These are phyloP conservation scores for Phytophthora agathidicida DNA, from an alignment of 352 stramenopile genomes.

Conservation along the genomic window DNA sequence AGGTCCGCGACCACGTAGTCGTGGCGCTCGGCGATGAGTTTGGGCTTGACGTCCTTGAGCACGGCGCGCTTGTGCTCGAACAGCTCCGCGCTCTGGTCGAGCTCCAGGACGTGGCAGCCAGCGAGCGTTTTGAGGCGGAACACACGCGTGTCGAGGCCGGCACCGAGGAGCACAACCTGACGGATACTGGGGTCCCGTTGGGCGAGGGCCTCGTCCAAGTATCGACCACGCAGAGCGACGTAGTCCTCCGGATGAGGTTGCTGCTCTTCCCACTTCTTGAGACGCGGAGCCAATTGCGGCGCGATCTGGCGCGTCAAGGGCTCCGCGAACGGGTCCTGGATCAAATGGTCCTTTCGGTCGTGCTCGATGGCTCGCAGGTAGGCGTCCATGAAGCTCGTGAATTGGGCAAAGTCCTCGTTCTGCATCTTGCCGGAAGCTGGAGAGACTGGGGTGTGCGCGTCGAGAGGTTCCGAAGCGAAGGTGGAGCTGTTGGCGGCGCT, in stretches of 20 bases:
- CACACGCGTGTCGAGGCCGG: constrained; percentile 56
- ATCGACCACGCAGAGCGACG: constrained; percentile 47
- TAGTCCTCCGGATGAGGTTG: constrained; percentile 33
- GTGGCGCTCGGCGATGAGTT: constrained; percentile 41
- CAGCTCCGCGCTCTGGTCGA: constrained; percentile 50
- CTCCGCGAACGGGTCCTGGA: constrained; percentile 55
- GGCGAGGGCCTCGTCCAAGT: constrained; percentile 56
- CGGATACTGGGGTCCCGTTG: constrained; percentile 44
- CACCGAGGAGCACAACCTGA: constrained; percentile 60
- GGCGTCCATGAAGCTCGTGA: constrained; percentile 50
- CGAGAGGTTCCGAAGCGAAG: constrained; percentile 21
- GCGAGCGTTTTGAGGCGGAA: constrained; percentile 49
- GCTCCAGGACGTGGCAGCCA: constrained; percentile 52
- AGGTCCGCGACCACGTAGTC: constrained; percentile 56
- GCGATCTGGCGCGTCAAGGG: constrained; percentile 38
- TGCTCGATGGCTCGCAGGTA: constrained; percentile 46
- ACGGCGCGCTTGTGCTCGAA: constrained; percentile 52
- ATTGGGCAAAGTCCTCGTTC: constrained; percentile 46
- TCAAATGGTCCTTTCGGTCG: constrained; percentile 38
- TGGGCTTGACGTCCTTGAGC: constrained; percentile 30
- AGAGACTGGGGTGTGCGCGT: constrained; percentile 3
- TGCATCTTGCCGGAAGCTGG: constrained; percentile 22
- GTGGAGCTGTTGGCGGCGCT: constrained; percentile 13
- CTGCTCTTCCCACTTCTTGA: constrained; percentile 27
- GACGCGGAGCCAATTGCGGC: constrained; percentile 25